phyloP scores from a whole-genome alignment of 352 stramenopile genomes.

The Hyaloperonospora arabidopsidis region DNA sequence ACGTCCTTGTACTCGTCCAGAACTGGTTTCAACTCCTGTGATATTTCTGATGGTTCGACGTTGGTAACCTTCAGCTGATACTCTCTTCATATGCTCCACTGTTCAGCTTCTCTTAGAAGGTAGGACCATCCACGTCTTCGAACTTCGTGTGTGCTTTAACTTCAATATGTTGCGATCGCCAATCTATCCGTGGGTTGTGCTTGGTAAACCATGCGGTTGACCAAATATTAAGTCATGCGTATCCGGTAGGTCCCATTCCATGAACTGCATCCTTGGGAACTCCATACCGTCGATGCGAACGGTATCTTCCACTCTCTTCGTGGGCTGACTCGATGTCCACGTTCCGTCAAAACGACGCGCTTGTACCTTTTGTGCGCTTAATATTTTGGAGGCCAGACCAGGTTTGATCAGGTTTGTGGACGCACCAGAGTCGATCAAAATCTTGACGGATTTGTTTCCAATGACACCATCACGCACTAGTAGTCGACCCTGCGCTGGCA shows the following conservation, averaged over 20 bases:
- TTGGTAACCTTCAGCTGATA: conserved; percentile 11
- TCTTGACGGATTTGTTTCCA: background rate
- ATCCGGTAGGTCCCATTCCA: conserved; percentile 9
- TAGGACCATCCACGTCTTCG: conserved; percentile 6
- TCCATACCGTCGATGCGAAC: conserved; percentile 10
- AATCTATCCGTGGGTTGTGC: conserved; percentile 9
- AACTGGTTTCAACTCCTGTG: background rate
- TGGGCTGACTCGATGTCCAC: conserved; percentile 5
- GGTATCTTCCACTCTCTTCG: conserved; percentile 11
- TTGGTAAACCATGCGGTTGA: conserved; percentile 15
- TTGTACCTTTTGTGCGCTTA: conserved; percentile 1
- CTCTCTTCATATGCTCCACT: conserved; percentile 2
- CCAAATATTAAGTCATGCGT: conserved; percentile 18
- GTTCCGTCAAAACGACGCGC: conserved; percentile 7
- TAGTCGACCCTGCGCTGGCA: background rate
- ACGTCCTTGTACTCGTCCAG: conserved; percentile 7
- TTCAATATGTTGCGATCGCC: conserved; percentile 8
- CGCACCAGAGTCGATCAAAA: background rate
- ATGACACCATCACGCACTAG: background rate
- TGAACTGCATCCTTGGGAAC: conserved; percentile 9
- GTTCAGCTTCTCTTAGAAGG: conserved; percentile 2
- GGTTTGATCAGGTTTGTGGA: conserved; percentile 4
- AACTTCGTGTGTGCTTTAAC: conserved; percentile 1
- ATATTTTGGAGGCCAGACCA: background rate
- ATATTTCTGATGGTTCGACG: background rate